A percentile compares a stretch with the other conserved stretches of the same genome.
These are phyloP conservation scores for Kwoniella heveanensis DNA, from an alignment of 768 basidiomycete species.

Conservation along the genomic window DNA sequence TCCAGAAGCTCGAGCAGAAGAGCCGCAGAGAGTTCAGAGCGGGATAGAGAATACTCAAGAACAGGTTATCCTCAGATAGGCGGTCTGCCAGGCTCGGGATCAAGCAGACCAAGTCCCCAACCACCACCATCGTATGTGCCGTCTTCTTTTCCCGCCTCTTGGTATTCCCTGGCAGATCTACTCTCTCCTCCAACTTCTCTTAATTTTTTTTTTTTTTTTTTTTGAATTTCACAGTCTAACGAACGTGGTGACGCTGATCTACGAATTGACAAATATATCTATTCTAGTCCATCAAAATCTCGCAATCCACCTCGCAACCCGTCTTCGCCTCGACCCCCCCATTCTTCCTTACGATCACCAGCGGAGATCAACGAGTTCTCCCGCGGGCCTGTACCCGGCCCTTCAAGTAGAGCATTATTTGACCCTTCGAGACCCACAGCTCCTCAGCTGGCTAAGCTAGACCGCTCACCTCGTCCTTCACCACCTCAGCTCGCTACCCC, in stretches of 20 bases:
- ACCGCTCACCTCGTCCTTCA: constrained; percentile 10
- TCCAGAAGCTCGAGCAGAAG: not conserved
- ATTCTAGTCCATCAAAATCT: constrained; percentile 4
- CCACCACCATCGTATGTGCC: constrained; percentile 4
- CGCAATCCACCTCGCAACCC: constrained; percentile 10
- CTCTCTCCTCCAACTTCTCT: no score
- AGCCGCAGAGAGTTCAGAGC: not conserved
- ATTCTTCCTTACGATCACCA: constrained; percentile 13
- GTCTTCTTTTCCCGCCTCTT: not conserved
- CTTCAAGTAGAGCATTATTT: constrained; percentile 65
- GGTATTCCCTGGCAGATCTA: no score
- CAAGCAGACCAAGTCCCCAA: not conserved
- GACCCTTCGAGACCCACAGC: constrained; percentile 19
- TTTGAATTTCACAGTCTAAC: no score
- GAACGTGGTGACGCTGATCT: no score
- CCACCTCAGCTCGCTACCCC: not conserved
- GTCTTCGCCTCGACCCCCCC: constrained; percentile 6
- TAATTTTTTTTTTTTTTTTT: no score
- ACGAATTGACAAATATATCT: not conserved
- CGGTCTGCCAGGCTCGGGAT: constrained; percentile 4
- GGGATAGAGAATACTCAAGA: constrained; percentile 6
- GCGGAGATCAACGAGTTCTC: constrained; percentile 20
- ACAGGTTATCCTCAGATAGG: constrained; percentile 14
- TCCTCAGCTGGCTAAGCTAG: constrained; percentile 1
- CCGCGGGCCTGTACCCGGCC: constrained; percentile 9